Evolutionary conservation across 2,329 filamentous ascomycete species (phyloP).

Genomic region (Rhinocladiella mackenziei): DNA sequence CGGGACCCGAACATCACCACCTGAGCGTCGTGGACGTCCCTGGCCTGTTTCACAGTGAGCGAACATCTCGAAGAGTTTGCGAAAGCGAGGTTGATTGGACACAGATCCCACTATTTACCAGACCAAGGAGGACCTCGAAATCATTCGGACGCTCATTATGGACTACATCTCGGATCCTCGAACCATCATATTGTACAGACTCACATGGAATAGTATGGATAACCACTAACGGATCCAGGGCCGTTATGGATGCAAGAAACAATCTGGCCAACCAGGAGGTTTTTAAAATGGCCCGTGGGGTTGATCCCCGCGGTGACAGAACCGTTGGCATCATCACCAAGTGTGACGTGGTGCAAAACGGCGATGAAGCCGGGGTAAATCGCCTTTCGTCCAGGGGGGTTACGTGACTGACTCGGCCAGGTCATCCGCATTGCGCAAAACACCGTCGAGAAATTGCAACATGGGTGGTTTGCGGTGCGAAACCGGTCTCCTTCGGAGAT

Average conservation of each 20-base stretch:
- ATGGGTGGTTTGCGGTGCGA: constrained; percentile 32
- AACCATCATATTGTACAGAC: constrained; percentile 45
- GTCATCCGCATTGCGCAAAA: constrained; percentile 9
- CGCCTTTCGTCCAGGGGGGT: background rate
- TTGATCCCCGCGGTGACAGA: constrained; percentile 36
- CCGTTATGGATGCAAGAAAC: constrained; percentile 44
- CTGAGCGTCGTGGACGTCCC: constrained; percentile 46
- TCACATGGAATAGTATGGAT: background rate
- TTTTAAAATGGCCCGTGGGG: constrained; percentile 35
- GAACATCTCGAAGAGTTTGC: background rate
- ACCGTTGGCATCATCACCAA: constrained; percentile 49
- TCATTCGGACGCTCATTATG: constrained; percentile 47
- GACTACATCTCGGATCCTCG: constrained; percentile 41
- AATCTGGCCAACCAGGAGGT: constrained; percentile 44
- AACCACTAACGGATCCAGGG: constrained; percentile 31
- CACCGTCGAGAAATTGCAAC: constrained; percentile 24
- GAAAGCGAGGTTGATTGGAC: constrained; percentile 15
- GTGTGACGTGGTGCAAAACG: constrained; percentile 38
- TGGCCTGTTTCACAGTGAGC: constrained; percentile 37
- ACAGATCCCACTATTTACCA: constrained; percentile 20
- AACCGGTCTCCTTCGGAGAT: constrained; percentile 31
- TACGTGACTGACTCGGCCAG: constrained; percentile 1
- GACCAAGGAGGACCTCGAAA: constrained; percentile 38
- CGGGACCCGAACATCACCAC: constrained; percentile 37
- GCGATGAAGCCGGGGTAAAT: constrained; percentile 32